phyloP scores from a whole-genome alignment of 148 eudicot species.

The Rhododendron kiyosumense region DNA sequence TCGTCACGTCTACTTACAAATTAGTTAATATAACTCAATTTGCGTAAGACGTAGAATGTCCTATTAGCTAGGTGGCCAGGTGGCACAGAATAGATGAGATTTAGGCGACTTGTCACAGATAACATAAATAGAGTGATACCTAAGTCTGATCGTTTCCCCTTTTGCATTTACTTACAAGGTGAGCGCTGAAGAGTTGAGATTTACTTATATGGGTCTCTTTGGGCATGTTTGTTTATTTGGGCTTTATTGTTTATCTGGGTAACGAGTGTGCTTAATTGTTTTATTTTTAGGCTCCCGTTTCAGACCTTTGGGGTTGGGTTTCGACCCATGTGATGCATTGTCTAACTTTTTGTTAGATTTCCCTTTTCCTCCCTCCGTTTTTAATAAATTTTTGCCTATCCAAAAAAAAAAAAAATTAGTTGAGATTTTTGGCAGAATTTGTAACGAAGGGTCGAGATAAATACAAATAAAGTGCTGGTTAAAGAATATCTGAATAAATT shows the following conservation, averaged over 20 bases:
- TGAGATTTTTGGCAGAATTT: neutral
- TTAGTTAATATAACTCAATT: neutral
- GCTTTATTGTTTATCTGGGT: no score
- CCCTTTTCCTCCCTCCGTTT: no score
- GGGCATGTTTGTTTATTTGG: no score
- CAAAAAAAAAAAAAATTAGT: no score
- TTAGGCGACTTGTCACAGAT: neutral
- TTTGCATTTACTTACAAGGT: neutral
- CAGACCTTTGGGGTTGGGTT: no score
- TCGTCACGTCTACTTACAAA: neutral
- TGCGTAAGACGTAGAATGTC: neutral
- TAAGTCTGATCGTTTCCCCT: neutral
- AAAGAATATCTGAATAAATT: neutral
- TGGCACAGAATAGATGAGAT: neutral
- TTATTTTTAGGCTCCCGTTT: no score
- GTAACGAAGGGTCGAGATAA: neutral
- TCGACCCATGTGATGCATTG: no score
- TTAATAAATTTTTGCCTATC: no score
- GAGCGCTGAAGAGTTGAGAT: neutral
- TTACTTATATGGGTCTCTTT: neutral
- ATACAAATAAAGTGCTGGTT: neutral
- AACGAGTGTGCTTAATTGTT: no score
- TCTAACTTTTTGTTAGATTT: no score
- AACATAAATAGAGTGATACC: no score
- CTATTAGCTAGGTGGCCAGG: neutral